Evolutionary conservation across 2,329 filamentous ascomycete genomes (phyloP), one percentile per base, ranked within the genome.

Genomic region (Chaetomium globosum): DNA sequence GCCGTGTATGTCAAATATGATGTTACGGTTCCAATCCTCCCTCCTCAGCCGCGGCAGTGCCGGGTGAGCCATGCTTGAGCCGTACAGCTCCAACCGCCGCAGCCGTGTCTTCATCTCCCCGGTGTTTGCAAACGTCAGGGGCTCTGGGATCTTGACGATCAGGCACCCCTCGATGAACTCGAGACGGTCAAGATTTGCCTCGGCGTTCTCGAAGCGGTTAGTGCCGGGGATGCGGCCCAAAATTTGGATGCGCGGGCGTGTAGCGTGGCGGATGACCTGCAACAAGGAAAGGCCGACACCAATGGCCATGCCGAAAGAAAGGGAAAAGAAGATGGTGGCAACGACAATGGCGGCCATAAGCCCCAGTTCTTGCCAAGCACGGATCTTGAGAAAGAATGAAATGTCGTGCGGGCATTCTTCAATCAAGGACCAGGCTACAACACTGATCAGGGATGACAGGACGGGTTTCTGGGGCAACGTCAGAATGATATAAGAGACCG

Each of bases 1-100:
- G n/a, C 95, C 95, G 71, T 98, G 94, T 8, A 98, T 93, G 75
- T 99, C 95, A 73, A 99, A 98, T 68, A 99, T 93, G 76, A 99
- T 83, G 74, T 97, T 97, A 71, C 88, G 86, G 75, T 97, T 97
- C 73, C 91, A 88, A 67, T 94, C 89, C n/a, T 87, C 85, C 30
- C 84, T 81, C 4, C 93, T 85, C 16, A 96, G 82, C 2, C 91
- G 85, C 0, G 95, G 95, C 21, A 97, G 82, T 0, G 93, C 93
- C 0, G 95, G 95, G 72, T 98, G 95, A 0, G 91, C 92, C 61
- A 85, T 82, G 54, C 82, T 88, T 0, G 92, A 94, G n/a, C 95
- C 95, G 73, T 98, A 97, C 26, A 93, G 84, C 77, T 98, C 95
- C 1, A 99, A 82, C 7, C 95, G 83, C 6, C 90, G 84, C 12